Evolutionary conservation across 176 grass and related monocot genomes (phyloP).

Genomic region (Oropetium thomaeum): DNA sequence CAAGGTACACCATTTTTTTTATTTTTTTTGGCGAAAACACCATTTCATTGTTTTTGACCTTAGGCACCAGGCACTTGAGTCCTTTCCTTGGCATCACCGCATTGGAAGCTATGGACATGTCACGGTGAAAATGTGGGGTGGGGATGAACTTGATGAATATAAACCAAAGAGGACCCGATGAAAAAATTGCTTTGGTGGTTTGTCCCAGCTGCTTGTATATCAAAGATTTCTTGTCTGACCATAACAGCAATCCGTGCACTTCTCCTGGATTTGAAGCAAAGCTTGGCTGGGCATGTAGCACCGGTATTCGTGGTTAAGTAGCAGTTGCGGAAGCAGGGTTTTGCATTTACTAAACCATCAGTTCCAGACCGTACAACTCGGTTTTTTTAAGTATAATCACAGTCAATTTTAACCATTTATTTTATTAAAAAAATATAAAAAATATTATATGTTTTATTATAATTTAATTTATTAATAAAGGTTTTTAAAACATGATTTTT

Average conservation of each 20-base stretch:
- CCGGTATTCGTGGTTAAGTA: not conserved
- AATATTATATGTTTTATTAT: too few relatives aligned
- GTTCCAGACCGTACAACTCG: too few relatives aligned
- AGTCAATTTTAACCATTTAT: too few relatives aligned
- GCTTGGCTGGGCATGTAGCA: not conserved
- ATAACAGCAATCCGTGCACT: not conserved
- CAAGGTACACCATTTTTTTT: not conserved
- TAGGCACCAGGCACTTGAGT: not conserved
- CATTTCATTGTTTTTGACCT: not conserved
- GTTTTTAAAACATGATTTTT: too few relatives aligned
- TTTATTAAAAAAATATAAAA: too few relatives aligned
- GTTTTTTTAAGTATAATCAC: too few relatives aligned
- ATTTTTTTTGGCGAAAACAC: too few relatives aligned
- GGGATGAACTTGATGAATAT: not conserved
- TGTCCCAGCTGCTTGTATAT: not conserved
- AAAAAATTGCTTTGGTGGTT: not conserved
- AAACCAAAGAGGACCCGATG: not conserved
- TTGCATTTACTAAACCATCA: too few relatives aligned
- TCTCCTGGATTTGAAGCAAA: not conserved
- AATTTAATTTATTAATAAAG: too few relatives aligned
- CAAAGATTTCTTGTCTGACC: not conserved
- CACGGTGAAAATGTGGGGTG: not conserved
- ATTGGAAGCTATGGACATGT: not conserved
- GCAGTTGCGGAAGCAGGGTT: too few relatives aligned
- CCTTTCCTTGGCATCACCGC: not conserved